Percentiles rank a stretch among this genome's conserved stretches.
Conservation (phyloP, 2,329 filamentous ascomycete genomes). For the Hypoxylon sp. region DNA sequence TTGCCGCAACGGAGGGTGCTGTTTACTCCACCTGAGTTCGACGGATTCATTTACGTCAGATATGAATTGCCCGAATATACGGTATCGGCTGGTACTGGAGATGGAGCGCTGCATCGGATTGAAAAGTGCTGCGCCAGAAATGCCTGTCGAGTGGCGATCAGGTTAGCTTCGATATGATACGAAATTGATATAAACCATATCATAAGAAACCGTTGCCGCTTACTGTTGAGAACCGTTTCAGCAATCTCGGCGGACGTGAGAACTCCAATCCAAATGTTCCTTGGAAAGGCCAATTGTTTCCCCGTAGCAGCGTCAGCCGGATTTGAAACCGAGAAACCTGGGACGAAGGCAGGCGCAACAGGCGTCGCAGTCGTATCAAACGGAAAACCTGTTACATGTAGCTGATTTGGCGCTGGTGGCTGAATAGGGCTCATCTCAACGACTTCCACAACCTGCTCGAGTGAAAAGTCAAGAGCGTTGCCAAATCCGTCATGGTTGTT, state of each 20-base stretch:
- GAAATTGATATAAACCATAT: not conserved
- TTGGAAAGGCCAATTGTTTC: not conserved
- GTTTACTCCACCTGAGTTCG: not conserved
- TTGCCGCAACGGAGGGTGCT: too few species aligned
- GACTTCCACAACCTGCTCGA: not conserved
- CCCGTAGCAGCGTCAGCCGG: not conserved
- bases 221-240: not conserved
- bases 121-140: not conserved
- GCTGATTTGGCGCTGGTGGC: not conserved
- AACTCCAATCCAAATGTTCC: not conserved
- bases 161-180: not conserved
- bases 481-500: not conserved
- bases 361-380: not conserved
- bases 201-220: not conserved
- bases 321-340: not conserved
- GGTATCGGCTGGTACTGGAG: not conserved
- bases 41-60: not conserved
- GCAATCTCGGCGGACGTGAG: not conserved
- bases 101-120: not conserved
- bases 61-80: slow-evolving; percentile 2
- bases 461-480: not conserved
- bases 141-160: not conserved
- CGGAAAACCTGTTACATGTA: not conserved
- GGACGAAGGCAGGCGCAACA: not conserved
- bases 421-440: not conserved